These are phyloP conservation scores for Deuterostichococcus epilithicus DNA, from an alignment of 139 green algal genomes.

Conservation along the genomic window DNA sequence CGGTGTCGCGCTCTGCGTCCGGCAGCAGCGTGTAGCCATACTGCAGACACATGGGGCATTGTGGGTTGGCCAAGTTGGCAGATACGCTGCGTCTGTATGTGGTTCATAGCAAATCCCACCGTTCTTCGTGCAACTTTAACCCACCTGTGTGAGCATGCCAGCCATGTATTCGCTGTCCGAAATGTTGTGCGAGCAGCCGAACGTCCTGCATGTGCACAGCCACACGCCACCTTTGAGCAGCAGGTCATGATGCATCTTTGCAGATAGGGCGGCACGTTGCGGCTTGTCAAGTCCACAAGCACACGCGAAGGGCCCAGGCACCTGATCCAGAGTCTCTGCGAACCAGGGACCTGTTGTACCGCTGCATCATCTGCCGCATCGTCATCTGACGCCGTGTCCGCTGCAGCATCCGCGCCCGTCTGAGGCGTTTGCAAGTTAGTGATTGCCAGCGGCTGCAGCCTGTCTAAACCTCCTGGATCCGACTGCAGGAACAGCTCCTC, in stretches of 20 bases:
- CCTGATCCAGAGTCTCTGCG: neutral
- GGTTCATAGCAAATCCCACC: neutral
- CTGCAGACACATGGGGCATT: no score
- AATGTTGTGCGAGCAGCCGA: constrained; percentile 68
- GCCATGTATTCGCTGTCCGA: constrained; percentile 78
- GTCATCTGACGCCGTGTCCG: neutral
- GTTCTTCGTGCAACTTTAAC: no score
- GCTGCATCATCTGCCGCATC: neutral
- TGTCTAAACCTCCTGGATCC: no score
- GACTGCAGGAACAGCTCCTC: neutral
- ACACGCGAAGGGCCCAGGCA: no score
- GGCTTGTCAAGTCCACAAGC: no score
- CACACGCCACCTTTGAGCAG: no score
- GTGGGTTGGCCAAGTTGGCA: constrained; percentile 44
- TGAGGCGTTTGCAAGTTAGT: neutral
- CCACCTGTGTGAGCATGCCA: constrained; percentile 34
- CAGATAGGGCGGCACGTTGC: no score
- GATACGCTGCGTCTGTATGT: neutral
- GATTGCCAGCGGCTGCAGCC: neutral
- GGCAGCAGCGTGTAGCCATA: constrained; percentile 81
- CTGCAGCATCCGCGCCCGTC: neutral
- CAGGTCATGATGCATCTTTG: no score
- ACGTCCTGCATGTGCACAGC: constrained; percentile 11
- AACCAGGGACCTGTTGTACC: neutral
- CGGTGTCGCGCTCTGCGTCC: constrained; percentile 44